Conservation (phyloP, 805 yeast genomes). For the Lachancea meyersii region DNA sequence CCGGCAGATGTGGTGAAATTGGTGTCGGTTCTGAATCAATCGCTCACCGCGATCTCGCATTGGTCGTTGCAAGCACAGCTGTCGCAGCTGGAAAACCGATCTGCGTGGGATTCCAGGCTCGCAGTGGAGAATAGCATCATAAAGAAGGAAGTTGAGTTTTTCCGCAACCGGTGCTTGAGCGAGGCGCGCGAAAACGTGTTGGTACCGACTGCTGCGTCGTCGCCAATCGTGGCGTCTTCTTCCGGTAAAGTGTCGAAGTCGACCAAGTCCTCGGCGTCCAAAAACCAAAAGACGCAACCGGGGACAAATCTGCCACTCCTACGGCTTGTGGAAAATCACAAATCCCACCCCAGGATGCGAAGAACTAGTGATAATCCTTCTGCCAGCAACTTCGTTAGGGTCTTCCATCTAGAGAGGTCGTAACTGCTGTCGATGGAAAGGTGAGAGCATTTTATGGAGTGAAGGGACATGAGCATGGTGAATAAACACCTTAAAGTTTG, state of each 20-base stretch:
- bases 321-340: conserved; percentile 24
- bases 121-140: conserved; percentile 22
- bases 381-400: conserved; percentile 27
- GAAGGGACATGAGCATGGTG: too few species aligned
- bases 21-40: conserved; percentile 22
- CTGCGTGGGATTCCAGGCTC: conserved; percentile 18
- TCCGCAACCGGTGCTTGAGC: conserved; percentile 14
- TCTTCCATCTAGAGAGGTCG: conserved; percentile 24
- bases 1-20: conserved; percentile 16
- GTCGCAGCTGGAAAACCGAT: conserved; percentile 18
- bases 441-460: too few species aligned
- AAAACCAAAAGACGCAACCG: not conserved
- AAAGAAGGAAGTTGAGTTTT: conserved; percentile 24
- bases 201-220: not conserved
- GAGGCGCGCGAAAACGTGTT: conserved; percentile 1
- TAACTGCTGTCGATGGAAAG: conserved; percentile 1
- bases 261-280: not conserved
- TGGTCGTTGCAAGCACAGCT: conserved; percentile 31
- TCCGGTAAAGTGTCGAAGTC: conserved; percentile 2
- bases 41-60: conserved; percentile 28
- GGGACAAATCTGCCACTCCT: conserved; percentile 6
- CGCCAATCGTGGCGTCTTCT: not conserved
- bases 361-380: conserved; percentile 27
- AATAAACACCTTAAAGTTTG: conserved; percentile 4
- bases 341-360: conserved; percentile 31